Evolutionary conservation across 1,284 basidiomycete genomes (phyloP).

Genomic region (Fomes fomentarius): DNA sequence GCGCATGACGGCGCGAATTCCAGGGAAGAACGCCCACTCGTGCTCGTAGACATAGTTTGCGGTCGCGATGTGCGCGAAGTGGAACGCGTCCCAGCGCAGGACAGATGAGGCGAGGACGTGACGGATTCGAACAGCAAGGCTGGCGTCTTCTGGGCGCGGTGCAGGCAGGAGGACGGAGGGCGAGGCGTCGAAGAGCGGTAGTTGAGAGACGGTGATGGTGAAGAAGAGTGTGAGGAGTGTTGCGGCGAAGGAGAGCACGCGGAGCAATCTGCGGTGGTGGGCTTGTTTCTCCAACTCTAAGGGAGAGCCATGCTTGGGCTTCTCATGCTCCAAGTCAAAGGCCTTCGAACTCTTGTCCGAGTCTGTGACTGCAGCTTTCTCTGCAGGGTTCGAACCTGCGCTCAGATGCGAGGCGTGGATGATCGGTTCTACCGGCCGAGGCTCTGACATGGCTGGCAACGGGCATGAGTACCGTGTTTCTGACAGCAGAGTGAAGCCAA

Average conservation of each 20-base stretch:
- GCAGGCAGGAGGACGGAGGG: slow-evolving; percentile 39
- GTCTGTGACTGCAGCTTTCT: too few species aligned
- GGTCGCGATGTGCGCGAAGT: slow-evolving; percentile 74
- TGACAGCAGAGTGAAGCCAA: background rate
- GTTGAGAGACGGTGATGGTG: slow-evolving; percentile 35
- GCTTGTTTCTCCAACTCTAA: background rate
- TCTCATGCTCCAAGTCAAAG: too few species aligned
- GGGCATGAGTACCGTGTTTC: too few species aligned
- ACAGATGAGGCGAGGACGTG: slow-evolving; percentile 34
- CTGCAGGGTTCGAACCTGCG: background rate
- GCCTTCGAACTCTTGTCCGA: too few species aligned
- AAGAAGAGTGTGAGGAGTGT: slow-evolving; percentile 12
- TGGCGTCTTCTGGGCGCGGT: slow-evolving; percentile 5
- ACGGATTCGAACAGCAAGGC: slow-evolving; percentile 5
- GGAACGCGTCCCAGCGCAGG: slow-evolving; percentile 90
- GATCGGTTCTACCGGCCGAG: background rate
- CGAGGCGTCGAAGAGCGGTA: slow-evolving; percentile 49
- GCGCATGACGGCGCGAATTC: slow-evolving; percentile 57
- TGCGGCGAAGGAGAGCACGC: background rate
- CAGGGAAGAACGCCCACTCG: slow-evolving; percentile 89
- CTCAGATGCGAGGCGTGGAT: background rate
- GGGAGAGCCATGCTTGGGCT: too few species aligned
- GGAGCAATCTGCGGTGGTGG: background rate
- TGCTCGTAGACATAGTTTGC: slow-evolving; percentile 80
- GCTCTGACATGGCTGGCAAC: slow-evolving; percentile 10